Percentiles rank a stretch among this genome's conserved stretches.
Evolutionary conservation across 345 rosid genomes (phyloP).

Genomic region (Sisymbrium altissimum): DNA sequence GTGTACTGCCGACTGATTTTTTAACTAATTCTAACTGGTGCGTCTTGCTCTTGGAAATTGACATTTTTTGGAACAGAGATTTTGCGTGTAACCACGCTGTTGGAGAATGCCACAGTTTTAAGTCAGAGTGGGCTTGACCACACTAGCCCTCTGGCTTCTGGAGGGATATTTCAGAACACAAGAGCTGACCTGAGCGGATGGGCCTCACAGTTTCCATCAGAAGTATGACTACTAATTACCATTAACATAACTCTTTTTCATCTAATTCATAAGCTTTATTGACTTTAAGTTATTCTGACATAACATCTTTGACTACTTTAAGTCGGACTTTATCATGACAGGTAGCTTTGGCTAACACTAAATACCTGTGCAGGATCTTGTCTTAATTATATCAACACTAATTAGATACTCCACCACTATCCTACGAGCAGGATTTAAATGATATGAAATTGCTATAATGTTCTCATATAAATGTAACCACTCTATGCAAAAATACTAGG

Average conservation of each 20-base stretch:
- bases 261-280: slow-evolving; percentile 67
- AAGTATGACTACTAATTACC: slow-evolving; percentile 92
- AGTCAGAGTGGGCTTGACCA: slow-evolving; percentile 97
- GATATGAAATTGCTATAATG: not conserved
- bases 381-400: slow-evolving; percentile 10
- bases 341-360: slow-evolving; percentile 45
- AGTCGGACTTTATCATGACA: slow-evolving; percentile 36
- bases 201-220: slow-evolving; percentile 96
- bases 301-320: slow-evolving; percentile 46
- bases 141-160: slow-evolving; percentile 84
- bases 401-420: slow-evolving; percentile 4
- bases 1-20: slow-evolving; percentile 59
- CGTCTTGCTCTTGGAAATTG: slow-evolving; percentile 95
- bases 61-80: slow-evolving; percentile 97
- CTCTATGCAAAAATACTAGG: slow-evolving; percentile 4
- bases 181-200: slow-evolving; percentile 90
- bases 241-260: slow-evolving; percentile 82
- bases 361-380: not conserved
- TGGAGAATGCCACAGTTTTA: slow-evolving; percentile 99
- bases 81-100: slow-evolving; percentile 94
- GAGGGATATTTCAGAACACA: slow-evolving; percentile 93
- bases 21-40: slow-evolving; percentile 84
- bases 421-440: not conserved
- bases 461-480: not conserved
- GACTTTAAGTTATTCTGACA: slow-evolving; percentile 49